Conservation (phyloP, 768 basidiomycete genomes). For the Tylopilus vinaceipallidus region DNA sequence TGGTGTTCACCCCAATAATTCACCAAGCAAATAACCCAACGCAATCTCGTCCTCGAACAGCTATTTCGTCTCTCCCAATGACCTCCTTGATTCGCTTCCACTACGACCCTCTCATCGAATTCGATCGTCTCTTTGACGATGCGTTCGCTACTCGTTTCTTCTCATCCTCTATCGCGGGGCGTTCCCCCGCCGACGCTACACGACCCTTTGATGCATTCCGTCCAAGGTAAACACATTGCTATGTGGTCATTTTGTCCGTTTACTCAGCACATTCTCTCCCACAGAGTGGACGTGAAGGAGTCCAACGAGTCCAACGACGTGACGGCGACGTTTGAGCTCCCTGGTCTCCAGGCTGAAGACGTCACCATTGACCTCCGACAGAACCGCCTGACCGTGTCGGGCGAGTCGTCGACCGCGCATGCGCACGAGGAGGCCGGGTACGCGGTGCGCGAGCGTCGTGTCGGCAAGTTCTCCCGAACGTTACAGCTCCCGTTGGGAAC, state of each 20-base stretch:
- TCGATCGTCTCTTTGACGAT: too few species aligned
- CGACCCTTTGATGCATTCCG: conserved; percentile 9
- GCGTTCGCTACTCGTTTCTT: too few species aligned
- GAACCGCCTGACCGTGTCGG: conserved; percentile 44
- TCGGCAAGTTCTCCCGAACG: conserved; percentile 41
- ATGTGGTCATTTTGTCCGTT: too few species aligned
- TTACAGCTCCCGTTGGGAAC: conserved; percentile 43
- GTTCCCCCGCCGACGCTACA: background rate
- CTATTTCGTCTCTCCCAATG: too few species aligned
- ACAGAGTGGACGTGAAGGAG: conserved; percentile 47
- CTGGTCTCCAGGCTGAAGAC: conserved; percentile 46
- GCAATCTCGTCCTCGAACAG: too few species aligned
- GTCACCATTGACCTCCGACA: conserved; percentile 47
- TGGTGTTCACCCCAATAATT: too few species aligned
- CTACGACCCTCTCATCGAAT: too few species aligned
- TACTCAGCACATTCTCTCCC: background rate
- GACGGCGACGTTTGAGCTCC: conserved; percentile 36
- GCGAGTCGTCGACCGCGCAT: conserved; percentile 35
- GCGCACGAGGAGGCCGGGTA: conserved; percentile 41
- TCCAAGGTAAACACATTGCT: conserved; percentile 17
- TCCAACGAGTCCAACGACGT: conserved; percentile 38
- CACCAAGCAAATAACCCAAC: too few species aligned
- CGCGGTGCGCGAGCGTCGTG: conserved; percentile 42
- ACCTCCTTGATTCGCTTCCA: too few species aligned
- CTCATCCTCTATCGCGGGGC: conserved; percentile 10